Evolutionary conservation across 192 early-diverging fungal species (phyloP).

Genomic region (Coemansia sp.): DNA sequence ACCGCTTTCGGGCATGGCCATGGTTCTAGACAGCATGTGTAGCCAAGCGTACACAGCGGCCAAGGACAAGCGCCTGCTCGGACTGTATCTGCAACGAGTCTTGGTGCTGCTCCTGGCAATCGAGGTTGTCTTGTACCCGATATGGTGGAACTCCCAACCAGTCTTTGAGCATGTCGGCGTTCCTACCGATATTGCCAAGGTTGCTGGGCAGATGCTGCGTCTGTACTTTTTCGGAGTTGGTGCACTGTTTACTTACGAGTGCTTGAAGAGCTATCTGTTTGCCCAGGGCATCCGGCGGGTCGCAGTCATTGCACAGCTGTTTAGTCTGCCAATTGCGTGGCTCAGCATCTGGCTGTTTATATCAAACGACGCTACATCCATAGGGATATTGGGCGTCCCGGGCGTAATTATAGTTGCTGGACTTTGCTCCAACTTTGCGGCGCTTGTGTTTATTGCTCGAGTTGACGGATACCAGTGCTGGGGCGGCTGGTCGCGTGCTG

Average conservation of each 20-base stretch:
- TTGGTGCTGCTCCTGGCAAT: slow-evolving; percentile 69
- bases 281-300: slow-evolving; percentile 90
- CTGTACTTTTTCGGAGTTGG: slow-evolving; percentile 71
- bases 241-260: slow-evolving; percentile 74
- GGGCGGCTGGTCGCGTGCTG: slow-evolving; percentile 82
- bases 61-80: slow-evolving; percentile 61
- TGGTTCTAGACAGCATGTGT: slow-evolving; percentile 76
- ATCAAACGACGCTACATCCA: slow-evolving; percentile 40
- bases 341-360: slow-evolving; percentile 79
- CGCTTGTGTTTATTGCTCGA: slow-evolving; percentile 56
- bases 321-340: slow-evolving; percentile 70
- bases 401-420: slow-evolving; percentile 60
- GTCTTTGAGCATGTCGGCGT: slow-evolving; percentile 36
- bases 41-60: slow-evolving; percentile 72
- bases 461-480: slow-evolving; percentile 72
- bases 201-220: slow-evolving; percentile 65
- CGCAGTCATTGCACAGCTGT: slow-evolving; percentile 65
- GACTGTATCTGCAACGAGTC: slow-evolving; percentile 74
- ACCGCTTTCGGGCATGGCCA: slow-evolving; percentile 63
- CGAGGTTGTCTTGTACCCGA: slow-evolving; percentile 64
- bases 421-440: slow-evolving; percentile 55
- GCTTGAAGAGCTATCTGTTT: slow-evolving; percentile 80
- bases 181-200: slow-evolving; percentile 64
- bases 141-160: slow-evolving; percentile 54
- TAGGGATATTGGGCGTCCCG: slow-evolving; percentile 74